Evolutionary conservation across 148 eudicot species (phyloP).

Genomic region (Spergularia bocconei): DNA sequence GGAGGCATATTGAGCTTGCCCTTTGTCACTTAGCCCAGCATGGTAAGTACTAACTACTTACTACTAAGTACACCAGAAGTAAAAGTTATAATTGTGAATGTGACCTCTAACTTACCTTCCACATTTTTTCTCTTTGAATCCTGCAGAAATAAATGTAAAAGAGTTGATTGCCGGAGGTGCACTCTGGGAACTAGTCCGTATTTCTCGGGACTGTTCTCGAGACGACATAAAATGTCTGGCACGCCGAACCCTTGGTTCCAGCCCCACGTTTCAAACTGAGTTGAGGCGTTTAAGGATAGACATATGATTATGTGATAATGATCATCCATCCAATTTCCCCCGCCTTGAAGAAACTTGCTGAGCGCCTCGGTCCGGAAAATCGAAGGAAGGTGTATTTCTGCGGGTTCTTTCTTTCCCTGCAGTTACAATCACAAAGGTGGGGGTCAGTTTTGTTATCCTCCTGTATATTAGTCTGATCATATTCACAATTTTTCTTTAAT

Average conservation of each 20-base stretch:
- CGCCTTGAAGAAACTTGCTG: conserved; percentile 1
- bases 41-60: conserved; percentile 47
- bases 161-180: conserved; percentile 98
- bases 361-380: not conserved
- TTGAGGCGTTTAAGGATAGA: conserved; percentile 76
- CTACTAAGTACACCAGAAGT: no score
- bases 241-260: conserved; percentile 71
- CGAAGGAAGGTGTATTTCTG: not conserved
- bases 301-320: conserved; percentile 26
- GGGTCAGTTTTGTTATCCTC: conserved; percentile 25
- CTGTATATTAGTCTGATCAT: conserved; percentile 23
- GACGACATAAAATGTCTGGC: conserved; percentile 91
- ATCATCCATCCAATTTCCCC: not conserved
- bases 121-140: not conserved
- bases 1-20: conserved; percentile 97
- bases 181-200: conserved; percentile 97
- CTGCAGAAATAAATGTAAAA: conserved; percentile 80
- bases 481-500: not conserved
- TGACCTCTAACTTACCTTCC: not conserved
- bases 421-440: conserved; percentile 4
- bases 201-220: conserved; percentile 90
- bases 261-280: conserved; percentile 72
- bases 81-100: not conserved
- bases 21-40: conserved; percentile 99
- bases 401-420: not conserved